Evolutionary conservation across 345 rosid genomes (phyloP).

Genomic region (Tarenaya hassleriana): DNA sequence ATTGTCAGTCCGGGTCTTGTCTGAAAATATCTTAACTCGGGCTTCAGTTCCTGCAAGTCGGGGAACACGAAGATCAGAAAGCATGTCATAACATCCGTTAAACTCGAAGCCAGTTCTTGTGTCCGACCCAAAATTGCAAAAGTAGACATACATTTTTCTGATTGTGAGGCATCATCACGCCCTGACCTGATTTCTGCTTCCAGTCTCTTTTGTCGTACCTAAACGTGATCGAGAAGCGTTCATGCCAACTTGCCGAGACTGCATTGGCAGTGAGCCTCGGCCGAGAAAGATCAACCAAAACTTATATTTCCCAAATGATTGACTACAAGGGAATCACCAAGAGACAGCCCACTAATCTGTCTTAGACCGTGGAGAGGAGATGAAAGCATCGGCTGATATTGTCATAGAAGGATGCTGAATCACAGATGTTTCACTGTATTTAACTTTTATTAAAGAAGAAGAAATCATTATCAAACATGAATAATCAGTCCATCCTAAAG

Average conservation of each 20-base stretch:
- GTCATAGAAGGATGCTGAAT: too few species aligned
- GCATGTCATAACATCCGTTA: too few species aligned
- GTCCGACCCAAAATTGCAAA: conserved; percentile 23
- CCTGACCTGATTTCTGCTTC: conserved; percentile 60
- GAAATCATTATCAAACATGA: too few species aligned
- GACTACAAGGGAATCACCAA: conserved; percentile 49
- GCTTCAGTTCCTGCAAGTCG: too few species aligned
- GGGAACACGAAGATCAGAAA: too few species aligned
- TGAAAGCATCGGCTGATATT: conserved; percentile 28
- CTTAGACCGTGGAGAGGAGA: conserved; percentile 64
- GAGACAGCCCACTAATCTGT: conserved; percentile 57
- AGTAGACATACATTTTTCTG: conserved; percentile 13
- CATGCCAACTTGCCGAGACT: conserved; percentile 50
- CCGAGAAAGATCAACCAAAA: conserved; percentile 49
- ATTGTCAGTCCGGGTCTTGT: too few species aligned
- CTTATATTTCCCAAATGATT: conserved; percentile 43
- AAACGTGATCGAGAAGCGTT: conserved; percentile 50
- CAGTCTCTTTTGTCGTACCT: conserved; percentile 58
- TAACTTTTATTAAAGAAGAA: too few species aligned
- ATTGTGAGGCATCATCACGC: conserved; percentile 57
- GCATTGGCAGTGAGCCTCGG: conserved; percentile 66
- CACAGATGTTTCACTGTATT: too few species aligned
- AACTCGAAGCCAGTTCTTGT: conserved; percentile 7
- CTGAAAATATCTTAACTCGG: too few species aligned
- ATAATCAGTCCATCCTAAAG: too few species aligned